Conservation (phyloP, 495 filamentous ascomycete genomes). For the Darksidea phi region DNA sequence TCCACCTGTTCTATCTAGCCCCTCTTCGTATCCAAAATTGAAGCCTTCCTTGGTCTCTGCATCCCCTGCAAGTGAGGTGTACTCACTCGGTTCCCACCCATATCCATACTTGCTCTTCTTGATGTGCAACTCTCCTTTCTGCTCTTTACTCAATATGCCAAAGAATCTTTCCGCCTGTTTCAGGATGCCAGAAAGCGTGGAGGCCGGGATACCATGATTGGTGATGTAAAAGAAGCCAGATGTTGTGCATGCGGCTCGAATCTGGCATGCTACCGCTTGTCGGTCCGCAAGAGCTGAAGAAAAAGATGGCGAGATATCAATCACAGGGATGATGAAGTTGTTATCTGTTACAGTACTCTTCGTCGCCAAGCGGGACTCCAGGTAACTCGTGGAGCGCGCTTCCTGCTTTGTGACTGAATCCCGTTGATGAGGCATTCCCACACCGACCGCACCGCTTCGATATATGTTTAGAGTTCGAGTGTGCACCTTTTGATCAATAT, state of each 20-base stretch:
- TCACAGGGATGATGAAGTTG: slow-evolving; percentile 17
- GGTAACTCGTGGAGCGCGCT: not conserved
- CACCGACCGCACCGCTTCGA: no score
- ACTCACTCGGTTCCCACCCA: slow-evolving; percentile 12
- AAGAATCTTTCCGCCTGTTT: slow-evolving; percentile 50
- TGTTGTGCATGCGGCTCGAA: slow-evolving; percentile 1
- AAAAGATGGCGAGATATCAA: slow-evolving; percentile 4
- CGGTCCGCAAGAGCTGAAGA: slow-evolving; percentile 7
- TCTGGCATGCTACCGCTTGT: slow-evolving; percentile 9
- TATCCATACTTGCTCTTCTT: slow-evolving; percentile 35
- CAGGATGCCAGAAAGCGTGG: slow-evolving; percentile 46
- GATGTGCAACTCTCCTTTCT: slow-evolving; percentile 48
- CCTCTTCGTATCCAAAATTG: slow-evolving; percentile 31
- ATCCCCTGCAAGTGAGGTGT: slow-evolving; percentile 25
- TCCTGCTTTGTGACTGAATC: not conserved
- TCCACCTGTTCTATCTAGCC: slow-evolving; percentile 23
- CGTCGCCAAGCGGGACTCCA: not conserved
- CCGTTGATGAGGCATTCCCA: no score
- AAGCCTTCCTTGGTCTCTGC: slow-evolving; percentile 31
- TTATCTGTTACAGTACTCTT: no score
- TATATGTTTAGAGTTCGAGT: no score
- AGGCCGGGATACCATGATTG: slow-evolving; percentile 41
- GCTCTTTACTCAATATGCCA: slow-evolving; percentile 48
- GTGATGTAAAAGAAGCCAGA: slow-evolving; percentile 21
- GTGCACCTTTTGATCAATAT: no score